Evolutionary conservation across 2,329 filamentous ascomycete species (phyloP), one percentile per base, ranked within the genome.

Genomic region (Talaromyces sp.): DNA sequence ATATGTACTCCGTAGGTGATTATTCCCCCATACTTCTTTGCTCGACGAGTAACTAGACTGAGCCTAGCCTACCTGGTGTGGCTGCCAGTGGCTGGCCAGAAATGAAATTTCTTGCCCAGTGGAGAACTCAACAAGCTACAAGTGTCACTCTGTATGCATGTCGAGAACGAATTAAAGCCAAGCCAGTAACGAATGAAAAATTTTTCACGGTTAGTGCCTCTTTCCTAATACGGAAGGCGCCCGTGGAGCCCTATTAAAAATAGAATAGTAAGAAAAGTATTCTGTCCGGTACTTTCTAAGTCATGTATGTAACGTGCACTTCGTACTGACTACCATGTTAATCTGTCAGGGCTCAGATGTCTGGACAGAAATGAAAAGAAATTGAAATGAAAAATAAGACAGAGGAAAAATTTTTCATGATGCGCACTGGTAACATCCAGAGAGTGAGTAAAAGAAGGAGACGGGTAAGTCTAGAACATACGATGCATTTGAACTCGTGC

Each of bases 1-100:
- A 54, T 37, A 56, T 56, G 52, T 22, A 22, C 22, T 22, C 22
- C 22, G 22, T 39, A 39, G 31, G 33, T 39, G 52, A 56, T 39
- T 56, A 37, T 22, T 56, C 39, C 52, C 52, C 52, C 52, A 56
- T 39, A 24, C 50, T 56, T 56, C 31, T 19, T 56, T 19, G 52
- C 33, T 37, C 52, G 4, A 56, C 33, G 52, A 37, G n/a, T 37
- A 45, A 31, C 56, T 31, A n/a, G 24, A 37, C 22, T 13, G 27
- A 57, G 35, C 33, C 35, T 39, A 22, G 39, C 35, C 54, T 16
- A 39, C 54, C 54, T 11, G 31, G 3, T 33, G 3, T n/a, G 19
- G 27, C 27, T 31, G 27, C 27, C 27, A 7, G 27, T 31, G 27
- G 27, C 50, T 57, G 54, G 37, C 33, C 56, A 31, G 3, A 27